phyloP scores from a whole-genome alignment of 108 stramenopile species.

The Stephanodiscus triporus region DNA sequence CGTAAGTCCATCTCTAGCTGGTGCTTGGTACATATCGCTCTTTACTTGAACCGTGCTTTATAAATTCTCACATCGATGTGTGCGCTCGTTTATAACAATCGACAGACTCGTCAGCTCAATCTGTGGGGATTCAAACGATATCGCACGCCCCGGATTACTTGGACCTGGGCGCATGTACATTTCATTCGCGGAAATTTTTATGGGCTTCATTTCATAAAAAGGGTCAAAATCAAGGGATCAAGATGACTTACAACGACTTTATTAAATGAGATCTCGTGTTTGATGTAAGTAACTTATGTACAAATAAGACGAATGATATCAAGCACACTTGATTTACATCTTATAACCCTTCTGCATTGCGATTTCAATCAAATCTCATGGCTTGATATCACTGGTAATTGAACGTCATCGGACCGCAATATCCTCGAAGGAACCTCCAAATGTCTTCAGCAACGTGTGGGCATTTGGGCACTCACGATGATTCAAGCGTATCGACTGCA shows the following conservation, averaged over 20 bases:
- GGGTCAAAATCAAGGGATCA: not conserved
- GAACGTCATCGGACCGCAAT: too few relatives aligned
- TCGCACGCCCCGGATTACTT: not conserved
- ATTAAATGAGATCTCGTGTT: too few relatives aligned
- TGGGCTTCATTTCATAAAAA: not conserved
- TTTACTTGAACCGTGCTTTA: not conserved
- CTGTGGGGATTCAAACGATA: slow-evolving; percentile 1
- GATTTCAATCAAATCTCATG: too few relatives aligned
- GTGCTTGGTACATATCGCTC: too few relatives aligned
- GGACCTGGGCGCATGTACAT: not conserved
- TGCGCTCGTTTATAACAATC: too few relatives aligned
- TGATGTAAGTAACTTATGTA: too few relatives aligned
- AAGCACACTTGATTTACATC: too few relatives aligned
- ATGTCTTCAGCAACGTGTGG: slow-evolving; percentile 56
- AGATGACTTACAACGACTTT: too few relatives aligned
- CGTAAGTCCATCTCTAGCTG: slow-evolving; percentile 1
- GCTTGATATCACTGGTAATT: too few relatives aligned
- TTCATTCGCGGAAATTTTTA: slow-evolving; percentile 1
- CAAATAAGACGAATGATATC: too few relatives aligned
- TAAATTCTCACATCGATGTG: not conserved
- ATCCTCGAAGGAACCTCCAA: too few relatives aligned
- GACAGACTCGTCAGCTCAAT: slow-evolving; percentile 9
- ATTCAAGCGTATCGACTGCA: slow-evolving; percentile 69
- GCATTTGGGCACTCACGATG: slow-evolving; percentile 71
- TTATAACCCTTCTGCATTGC: too few relatives aligned